A percentile compares a stretch with the other conserved stretches of the same genome.
These are phyloP conservation scores for Multifurca ochricompacta DNA, from an alignment of 768 basidiomycete genomes.

Conservation along the genomic window DNA sequence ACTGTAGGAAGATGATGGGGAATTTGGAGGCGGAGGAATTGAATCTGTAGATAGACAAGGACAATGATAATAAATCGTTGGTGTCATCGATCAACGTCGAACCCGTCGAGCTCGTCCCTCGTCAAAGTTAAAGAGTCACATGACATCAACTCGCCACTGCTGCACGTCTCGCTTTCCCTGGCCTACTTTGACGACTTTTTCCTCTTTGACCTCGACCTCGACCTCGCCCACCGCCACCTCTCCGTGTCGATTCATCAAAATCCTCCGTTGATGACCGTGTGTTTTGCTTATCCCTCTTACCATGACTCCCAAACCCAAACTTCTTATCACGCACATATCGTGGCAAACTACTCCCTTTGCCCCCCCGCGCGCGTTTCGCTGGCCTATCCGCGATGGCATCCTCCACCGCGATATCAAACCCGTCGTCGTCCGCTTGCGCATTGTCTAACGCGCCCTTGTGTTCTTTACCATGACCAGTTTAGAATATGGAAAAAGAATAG, in stretches of 20 bases:
- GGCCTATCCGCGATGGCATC: conserved; percentile 77
- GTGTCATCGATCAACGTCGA: too few species aligned
- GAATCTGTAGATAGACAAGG: conserved; percentile 56
- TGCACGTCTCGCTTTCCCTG: conserved; percentile 52
- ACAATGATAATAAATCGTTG: conserved; percentile 58
- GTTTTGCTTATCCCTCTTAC: conserved; percentile 70
- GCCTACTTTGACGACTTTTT: conserved; percentile 32
- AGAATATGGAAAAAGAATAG: neutral
- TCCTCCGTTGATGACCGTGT: conserved; percentile 73
- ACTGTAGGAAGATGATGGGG: conserved; percentile 68
- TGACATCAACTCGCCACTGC: conserved; percentile 28
- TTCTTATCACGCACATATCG: conserved; percentile 67
- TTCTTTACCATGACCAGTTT: conserved; percentile 40
- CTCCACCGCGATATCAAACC: conserved; percentile 86
- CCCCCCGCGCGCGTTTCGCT: conserved; percentile 42
- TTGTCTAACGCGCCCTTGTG: conserved; percentile 75
- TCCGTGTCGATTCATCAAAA: conserved; percentile 39
- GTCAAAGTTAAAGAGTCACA: too few species aligned
- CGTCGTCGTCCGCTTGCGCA: conserved; percentile 47
- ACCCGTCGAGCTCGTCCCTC: too few species aligned
- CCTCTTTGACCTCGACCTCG: conserved; percentile 28
- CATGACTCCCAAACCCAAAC: conserved; percentile 71
- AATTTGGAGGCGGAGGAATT: conserved; percentile 64
- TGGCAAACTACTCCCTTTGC: conserved; percentile 32
- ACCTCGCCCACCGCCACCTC: conserved; percentile 26